Base-by-base conservation (phyloP, 225 moss, liverwort and hornwort species). In the Straminergon stramineum region DNA sequence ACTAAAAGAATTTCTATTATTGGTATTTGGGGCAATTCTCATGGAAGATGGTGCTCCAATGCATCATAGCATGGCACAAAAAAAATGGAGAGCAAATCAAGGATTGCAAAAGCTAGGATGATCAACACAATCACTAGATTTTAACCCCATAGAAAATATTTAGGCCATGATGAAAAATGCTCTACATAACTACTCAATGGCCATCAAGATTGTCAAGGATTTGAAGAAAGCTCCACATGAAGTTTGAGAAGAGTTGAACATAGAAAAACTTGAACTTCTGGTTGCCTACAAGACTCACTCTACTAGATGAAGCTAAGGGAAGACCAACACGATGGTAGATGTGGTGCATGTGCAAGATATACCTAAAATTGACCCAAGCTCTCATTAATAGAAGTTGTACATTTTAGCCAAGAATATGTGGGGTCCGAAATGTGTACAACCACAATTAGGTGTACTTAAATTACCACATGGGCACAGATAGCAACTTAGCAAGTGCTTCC, bases 101-200 rank as follows among this genome's bases (percentile, higher is more conserved):
- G 21, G 68, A 35, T 37, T 37, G 37, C 11, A 21, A 1, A 70
- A 39, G 39, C 14, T 70, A 39, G 39, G 21, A 35, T 69, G 19
- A 21, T 21, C 37, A 37, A 3, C 11, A 37, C 69, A 69, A n/a
- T 68, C n/a, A n/a, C 8, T 8, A 0, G n/a, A 22, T n/a, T n/a
- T n/a, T 21, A 37, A 68, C 12, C 6, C n/a, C 6, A 22, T 21
- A 11, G 37, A 69, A 22, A n/a, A 69, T n/a, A 22, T n/a, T n/a
- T 69, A 22, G 69, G 7, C 6, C 21, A 68, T 68, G 68, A 68
- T 37, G 68, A 37, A 21, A 68, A 37, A 21, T n/a, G 6, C 12
- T 37, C 1, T 13, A 7, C 1, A 22, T 0, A 69, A n/a, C 12
- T 4, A 1, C 3, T n/a, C 22, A 69, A n/a, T 69, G 13, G 6